Conservation (phyloP, 257 asterid species). For the Solanum dulcamara region DNA sequence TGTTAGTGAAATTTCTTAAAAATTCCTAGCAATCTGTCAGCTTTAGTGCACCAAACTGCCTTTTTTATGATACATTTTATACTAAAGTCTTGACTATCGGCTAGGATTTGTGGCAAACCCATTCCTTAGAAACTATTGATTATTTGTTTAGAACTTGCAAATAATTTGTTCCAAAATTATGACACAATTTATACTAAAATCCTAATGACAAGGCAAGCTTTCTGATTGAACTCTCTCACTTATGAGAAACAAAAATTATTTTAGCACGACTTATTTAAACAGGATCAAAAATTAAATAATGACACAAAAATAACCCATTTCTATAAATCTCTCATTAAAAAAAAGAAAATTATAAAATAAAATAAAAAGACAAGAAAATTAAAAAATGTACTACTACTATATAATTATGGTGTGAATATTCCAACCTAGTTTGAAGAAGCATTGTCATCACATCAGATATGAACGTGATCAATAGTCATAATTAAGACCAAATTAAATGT, state of each 20-base stretch:
- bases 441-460: not conserved
- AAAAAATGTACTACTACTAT: no score
- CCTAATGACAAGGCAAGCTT: not conserved
- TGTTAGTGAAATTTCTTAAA: not conserved
- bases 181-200: not conserved
- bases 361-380: no score
- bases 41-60: no score
- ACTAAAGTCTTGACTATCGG: no score
- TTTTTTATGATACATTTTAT: no score
- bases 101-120: no score
- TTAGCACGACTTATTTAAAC: not conserved
- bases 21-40: not conserved
- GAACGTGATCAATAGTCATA: not conserved
- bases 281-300: not conserved
- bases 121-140: no score
- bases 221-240: not conserved
- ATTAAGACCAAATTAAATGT: not conserved
- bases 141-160: not conserved
- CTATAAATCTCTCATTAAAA: no score
- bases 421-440: not conserved
- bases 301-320: not conserved
- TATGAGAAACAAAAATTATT: not conserved
- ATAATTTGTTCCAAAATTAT: not conserved
- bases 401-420: not conserved
- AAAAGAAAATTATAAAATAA: no score